Evolutionary conservation across 2,329 filamentous ascomycete genomes (phyloP).

Genomic region (Aspergillus oerlinghausenensis): DNA sequence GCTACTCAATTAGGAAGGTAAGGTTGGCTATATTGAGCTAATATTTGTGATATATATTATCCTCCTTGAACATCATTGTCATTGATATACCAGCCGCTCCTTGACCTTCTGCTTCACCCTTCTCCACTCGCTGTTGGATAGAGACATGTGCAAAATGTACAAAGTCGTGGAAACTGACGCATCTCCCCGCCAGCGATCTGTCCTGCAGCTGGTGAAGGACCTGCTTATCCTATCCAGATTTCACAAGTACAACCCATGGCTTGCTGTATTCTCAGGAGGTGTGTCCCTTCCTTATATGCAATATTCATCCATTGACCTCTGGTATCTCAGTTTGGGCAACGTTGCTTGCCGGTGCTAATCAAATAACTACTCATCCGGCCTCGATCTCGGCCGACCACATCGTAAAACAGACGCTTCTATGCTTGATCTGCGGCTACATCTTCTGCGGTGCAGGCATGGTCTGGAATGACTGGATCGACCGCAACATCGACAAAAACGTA

Average conservation of each 20-base stretch:
- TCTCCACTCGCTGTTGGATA: no score
- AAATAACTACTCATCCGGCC: background rate
- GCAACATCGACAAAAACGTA: conserved; percentile 24
- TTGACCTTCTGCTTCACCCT: background rate
- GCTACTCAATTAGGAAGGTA: background rate
- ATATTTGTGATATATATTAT: background rate
- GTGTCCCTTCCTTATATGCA: background rate
- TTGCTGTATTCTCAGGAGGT: conserved; percentile 5
- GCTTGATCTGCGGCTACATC: conserved; percentile 18
- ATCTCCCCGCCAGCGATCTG: background rate
- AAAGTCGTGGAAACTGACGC: background rate
- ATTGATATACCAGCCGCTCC: background rate
- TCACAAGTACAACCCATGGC: conserved; percentile 4
- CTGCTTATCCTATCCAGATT: conserved; percentile 5
- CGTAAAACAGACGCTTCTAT: conserved; percentile 18
- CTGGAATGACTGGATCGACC: conserved; percentile 29
- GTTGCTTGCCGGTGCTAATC: conserved; percentile 1
- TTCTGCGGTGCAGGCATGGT: conserved; percentile 29
- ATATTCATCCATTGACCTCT: background rate
- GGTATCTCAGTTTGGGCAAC: conserved; percentile 1
- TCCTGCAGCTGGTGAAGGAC: background rate
- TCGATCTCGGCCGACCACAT: conserved; percentile 7
- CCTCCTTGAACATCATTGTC: background rate
- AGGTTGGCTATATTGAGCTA: background rate
- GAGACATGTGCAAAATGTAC: background rate